phyloP scores from a whole-genome alignment of 495 filamentous ascomycete genomes.

The Talaromyces trachyspermus region DNA sequence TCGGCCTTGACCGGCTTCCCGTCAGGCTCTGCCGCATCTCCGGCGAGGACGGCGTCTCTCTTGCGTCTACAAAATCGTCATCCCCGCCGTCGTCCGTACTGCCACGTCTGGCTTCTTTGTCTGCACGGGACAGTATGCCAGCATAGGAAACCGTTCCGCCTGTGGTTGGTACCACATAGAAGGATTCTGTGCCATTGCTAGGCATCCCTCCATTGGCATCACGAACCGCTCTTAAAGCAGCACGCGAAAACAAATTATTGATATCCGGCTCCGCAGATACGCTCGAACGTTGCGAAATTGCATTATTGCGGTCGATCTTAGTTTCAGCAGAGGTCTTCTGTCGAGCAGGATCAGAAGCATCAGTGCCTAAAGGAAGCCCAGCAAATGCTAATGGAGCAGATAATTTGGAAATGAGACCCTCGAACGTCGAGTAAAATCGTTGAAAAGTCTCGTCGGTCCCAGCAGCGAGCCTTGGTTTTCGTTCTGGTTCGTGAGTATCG shows the following conservation, averaged over 20 bases:
- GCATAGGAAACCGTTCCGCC: constrained; percentile 88
- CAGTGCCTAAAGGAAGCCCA: constrained; percentile 66
- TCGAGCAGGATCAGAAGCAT: constrained; percentile 37
- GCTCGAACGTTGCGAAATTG: constrained; percentile 29
- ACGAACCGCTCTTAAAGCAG: constrained; percentile 64
- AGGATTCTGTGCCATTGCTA: constrained; percentile 61
- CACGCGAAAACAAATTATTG: constrained; percentile 66
- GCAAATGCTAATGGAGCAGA: constrained; percentile 89
- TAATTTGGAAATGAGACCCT: constrained; percentile 70
- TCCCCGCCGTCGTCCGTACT: constrained; percentile 54
- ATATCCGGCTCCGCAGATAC: constrained; percentile 59
- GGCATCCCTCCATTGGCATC: constrained; percentile 38
- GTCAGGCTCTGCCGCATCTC: constrained; percentile 32
- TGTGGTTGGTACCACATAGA: constrained; percentile 89
- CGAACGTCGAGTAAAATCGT: constrained; percentile 83
- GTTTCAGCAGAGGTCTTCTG: constrained; percentile 34
- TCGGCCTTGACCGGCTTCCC: constrained; percentile 16
- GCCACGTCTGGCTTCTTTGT: constrained; percentile 50
- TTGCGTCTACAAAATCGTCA: constrained; percentile 79
- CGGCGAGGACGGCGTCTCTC: constrained; percentile 56
- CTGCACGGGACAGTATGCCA: constrained; percentile 67
- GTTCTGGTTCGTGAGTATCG: constrained; percentile 12
- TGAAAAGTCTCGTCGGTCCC: constrained; percentile 73
- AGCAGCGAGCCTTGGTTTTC: constrained; percentile 10
- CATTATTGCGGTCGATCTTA: constrained; percentile 31